These are phyloP conservation scores for Xylaria bambusicola DNA, from an alignment of 495 filamentous ascomycete genomes.

Conservation along the genomic window DNA sequence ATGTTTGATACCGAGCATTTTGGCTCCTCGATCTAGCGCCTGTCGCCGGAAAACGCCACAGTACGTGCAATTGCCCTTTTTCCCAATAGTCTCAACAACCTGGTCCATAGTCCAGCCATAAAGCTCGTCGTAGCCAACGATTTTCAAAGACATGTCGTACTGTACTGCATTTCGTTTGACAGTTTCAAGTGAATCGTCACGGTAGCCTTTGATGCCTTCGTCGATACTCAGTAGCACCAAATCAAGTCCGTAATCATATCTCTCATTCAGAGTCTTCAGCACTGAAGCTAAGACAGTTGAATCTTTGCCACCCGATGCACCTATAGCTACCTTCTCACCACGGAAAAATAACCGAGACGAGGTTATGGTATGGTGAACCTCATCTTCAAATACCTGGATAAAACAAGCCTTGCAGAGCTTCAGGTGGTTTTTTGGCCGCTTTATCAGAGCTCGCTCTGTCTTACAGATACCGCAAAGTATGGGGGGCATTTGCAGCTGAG, in stretches of 20 bases:
- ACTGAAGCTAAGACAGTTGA: slow-evolving; percentile 95
- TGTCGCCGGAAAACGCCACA: slow-evolving; percentile 96
- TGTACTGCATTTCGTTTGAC: slow-evolving; percentile 91
- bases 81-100: slow-evolving; percentile 91
- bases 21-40: slow-evolving; percentile 89
- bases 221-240: slow-evolving; percentile 89
- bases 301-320: slow-evolving; percentile 96
- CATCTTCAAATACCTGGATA: slow-evolving; percentile 80
- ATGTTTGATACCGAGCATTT: slow-evolving; percentile 82
- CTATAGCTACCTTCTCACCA: slow-evolving; percentile 90
- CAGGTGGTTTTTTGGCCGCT: slow-evolving; percentile 88
- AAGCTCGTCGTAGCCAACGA: slow-evolving; percentile 89
- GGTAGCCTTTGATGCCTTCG: slow-evolving; percentile 94
- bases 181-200: slow-evolving; percentile 92
- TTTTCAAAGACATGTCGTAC: slow-evolving; percentile 86
- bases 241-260: slow-evolving; percentile 82
- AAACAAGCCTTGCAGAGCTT: slow-evolving; percentile 93
- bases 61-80: slow-evolving; percentile 99
- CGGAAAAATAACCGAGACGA: slow-evolving; percentile 73
- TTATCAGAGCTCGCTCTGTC: slow-evolving; percentile 76
- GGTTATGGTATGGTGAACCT: slow-evolving; percentile 91
- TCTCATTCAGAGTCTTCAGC: slow-evolving; percentile 89
- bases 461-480: slow-evolving; percentile 73
- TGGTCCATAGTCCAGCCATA: slow-evolving; percentile 99
- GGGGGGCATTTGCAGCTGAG: slow-evolving; percentile 46